phyloP scores from a whole-genome alignment of 75 land plant genomes.

The Sequoia sempervirens region DNA sequence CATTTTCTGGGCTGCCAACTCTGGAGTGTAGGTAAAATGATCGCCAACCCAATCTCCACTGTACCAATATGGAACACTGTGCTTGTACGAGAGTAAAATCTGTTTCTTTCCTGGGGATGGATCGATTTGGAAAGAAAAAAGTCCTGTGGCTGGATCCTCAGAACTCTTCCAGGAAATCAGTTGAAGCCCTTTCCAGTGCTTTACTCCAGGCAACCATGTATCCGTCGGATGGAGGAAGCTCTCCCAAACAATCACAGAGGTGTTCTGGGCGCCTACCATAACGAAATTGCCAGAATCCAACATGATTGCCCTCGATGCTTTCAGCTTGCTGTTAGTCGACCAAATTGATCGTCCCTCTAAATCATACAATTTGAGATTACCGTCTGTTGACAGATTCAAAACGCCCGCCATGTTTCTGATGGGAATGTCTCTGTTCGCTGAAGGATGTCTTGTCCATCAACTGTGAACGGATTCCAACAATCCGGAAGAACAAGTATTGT shows the following conservation, averaged over 20 bases:
- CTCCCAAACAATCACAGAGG: background rate
- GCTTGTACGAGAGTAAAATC: too few relatives aligned
- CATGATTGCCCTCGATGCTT: background rate
- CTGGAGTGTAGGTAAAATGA: background rate
- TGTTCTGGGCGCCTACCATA: background rate
- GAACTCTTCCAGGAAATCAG: background rate
- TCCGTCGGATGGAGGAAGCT: background rate
- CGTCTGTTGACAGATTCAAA: constrained; percentile 9
- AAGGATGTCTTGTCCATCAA: constrained; percentile 4
- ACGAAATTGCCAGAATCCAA: background rate
- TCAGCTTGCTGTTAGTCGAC: constrained; percentile 9
- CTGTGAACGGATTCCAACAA: too few relatives aligned
- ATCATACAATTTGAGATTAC: constrained; percentile 15
- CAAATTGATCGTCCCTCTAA: constrained; percentile 7
- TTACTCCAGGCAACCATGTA: background rate
- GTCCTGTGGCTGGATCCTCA: background rate
- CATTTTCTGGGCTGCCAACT: background rate
- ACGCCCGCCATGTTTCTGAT: constrained; percentile 9
- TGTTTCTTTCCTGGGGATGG: too few relatives aligned
- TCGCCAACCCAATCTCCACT: too few relatives aligned
- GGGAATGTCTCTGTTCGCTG: constrained; percentile 33
- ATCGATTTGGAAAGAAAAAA: too few relatives aligned
- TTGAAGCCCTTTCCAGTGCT: too few relatives aligned
- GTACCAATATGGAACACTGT: too few relatives aligned
- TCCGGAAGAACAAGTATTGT: too few relatives aligned